These are phyloP conservation scores for Penicillium fimorum DNA, from an alignment of 495 filamentous ascomycete species.

Conservation along the genomic window DNA sequence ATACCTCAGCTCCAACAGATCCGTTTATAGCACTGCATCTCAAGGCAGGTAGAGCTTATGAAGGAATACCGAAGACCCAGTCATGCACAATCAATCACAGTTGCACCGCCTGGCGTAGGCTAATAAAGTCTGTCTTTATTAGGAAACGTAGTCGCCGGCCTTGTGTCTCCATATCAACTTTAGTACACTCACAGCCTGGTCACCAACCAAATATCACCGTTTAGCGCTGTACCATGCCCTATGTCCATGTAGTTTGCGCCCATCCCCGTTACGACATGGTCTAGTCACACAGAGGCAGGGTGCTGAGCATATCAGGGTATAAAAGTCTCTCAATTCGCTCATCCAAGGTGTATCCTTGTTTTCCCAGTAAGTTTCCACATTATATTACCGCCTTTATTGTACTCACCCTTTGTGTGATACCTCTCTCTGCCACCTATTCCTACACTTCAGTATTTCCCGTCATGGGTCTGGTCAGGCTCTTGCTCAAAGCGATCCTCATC, in stretches of 20 bases:
- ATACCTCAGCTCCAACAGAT: neutral
- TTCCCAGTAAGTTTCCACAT: neutral
- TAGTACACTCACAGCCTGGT: neutral
- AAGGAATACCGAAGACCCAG: neutral
- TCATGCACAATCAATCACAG: conserved; percentile 7
- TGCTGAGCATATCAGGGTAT: neutral
- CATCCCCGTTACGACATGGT: neutral
- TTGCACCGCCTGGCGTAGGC: neutral
- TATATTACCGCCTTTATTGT: neutral
- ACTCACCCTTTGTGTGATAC: neutral
- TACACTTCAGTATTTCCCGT: neutral
- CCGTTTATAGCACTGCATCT: neutral
- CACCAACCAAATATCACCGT: neutral
- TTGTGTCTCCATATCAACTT: neutral
- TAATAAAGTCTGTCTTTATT: neutral
- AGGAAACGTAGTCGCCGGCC: neutral
- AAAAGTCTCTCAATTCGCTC: neutral
- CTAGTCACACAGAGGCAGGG: conserved; percentile 1
- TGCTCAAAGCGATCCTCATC: conserved; percentile 16
- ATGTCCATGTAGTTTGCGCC: neutral
- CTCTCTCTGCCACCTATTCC: neutral
- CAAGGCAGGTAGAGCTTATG: neutral
- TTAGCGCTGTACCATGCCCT: conserved; percentile 6
- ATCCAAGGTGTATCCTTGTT: neutral
- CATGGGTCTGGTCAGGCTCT: conserved; percentile 13